Evolutionary conservation across 768 basidiomycete species (phyloP).

Genomic region (Cyathus striatus): DNA sequence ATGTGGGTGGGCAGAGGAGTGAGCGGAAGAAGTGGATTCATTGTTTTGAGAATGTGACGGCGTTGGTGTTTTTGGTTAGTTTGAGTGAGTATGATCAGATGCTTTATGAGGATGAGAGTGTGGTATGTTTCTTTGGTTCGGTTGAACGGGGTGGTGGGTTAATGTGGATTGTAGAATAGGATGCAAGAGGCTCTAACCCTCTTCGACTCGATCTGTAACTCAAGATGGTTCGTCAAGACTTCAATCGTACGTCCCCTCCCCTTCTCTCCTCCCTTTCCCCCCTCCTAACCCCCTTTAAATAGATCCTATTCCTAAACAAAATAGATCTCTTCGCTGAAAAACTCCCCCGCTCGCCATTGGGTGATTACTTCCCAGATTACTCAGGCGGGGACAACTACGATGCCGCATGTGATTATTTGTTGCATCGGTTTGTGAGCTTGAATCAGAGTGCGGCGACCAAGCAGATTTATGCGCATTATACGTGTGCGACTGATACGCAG

Average conservation of each 20-base stretch:
- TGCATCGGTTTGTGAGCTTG: slow-evolving; percentile 79
- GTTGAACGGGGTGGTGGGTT: not conserved
- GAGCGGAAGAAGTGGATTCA: slow-evolving; percentile 97
- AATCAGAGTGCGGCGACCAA: slow-evolving; percentile 88
- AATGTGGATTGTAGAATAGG: not conserved
- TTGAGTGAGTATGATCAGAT: slow-evolving; percentile 97
- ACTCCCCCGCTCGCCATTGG: slow-evolving; percentile 78
- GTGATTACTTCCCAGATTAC: slow-evolving; percentile 91
- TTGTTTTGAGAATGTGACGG: slow-evolving; percentile 93
- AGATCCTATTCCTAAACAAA: slow-evolving; percentile 96
- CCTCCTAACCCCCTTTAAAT: not conserved
- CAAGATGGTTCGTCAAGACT: slow-evolving; percentile 94
- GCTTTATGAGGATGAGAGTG: slow-evolving; percentile 94
- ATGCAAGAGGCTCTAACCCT: slow-evolving; percentile 97
- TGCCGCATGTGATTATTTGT: slow-evolving; percentile 74
- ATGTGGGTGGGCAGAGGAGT: slow-evolving; percentile 85
- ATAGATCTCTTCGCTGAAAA: slow-evolving; percentile 96
- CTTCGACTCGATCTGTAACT: slow-evolving; percentile 98
- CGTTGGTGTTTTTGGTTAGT: slow-evolving; percentile 88
- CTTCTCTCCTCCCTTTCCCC: not conserved
- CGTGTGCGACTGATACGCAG: slow-evolving; percentile 90
- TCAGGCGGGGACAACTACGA: slow-evolving; percentile 84
- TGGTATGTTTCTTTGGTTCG: slow-evolving; percentile 47
- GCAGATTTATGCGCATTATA: slow-evolving; percentile 90
- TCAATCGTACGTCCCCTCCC: slow-evolving; percentile 62